These are phyloP conservation scores for Syncephalis fuscata DNA, from an alignment of 371 early-diverging fungal species.

Conservation along the genomic window DNA sequence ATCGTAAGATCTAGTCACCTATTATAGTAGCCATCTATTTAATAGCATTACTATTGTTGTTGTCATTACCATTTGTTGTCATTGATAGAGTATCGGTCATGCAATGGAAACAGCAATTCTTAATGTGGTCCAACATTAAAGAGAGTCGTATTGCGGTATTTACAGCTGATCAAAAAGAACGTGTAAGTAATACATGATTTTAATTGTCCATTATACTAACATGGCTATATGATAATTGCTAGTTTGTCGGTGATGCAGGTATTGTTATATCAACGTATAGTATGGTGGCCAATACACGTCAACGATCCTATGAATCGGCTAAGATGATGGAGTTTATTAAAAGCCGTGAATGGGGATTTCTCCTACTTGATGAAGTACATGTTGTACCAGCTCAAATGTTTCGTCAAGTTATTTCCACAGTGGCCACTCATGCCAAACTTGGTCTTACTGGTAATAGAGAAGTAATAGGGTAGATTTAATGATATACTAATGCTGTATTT, in stretches of 20 bases:
- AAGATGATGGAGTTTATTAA: constrained; percentile 94
- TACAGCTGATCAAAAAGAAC: constrained; percentile 93
- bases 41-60: too few species aligned
- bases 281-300: constrained; percentile 94
- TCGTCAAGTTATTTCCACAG: constrained; percentile 86
- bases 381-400: constrained; percentile 99
- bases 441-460: constrained; percentile 57
- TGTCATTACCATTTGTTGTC: too few species aligned
- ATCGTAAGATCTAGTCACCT: constrained; percentile 23
- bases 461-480: too few species aligned
- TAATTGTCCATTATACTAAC: constrained; percentile 2
- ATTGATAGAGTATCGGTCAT: constrained; percentile 75
- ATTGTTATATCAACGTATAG: constrained; percentile 97
- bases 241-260: constrained; percentile 69
- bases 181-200: constrained; percentile 14
- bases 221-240: background rate
- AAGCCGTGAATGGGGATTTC: constrained; percentile 94
- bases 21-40: constrained; percentile 7
- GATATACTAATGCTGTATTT: too few species aligned
- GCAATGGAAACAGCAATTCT: constrained; percentile 98
- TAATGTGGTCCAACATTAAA: constrained; percentile 88
- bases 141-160: constrained; percentile 90
- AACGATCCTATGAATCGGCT: constrained; percentile 90
- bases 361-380: constrained; percentile 98
- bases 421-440: constrained; percentile 95